A percentile compares a stretch with the other conserved stretches of the same genome.
Evolutionary conservation across 139 green algal genomes (phyloP).

Genomic region (Gonium pectorale): DNA sequence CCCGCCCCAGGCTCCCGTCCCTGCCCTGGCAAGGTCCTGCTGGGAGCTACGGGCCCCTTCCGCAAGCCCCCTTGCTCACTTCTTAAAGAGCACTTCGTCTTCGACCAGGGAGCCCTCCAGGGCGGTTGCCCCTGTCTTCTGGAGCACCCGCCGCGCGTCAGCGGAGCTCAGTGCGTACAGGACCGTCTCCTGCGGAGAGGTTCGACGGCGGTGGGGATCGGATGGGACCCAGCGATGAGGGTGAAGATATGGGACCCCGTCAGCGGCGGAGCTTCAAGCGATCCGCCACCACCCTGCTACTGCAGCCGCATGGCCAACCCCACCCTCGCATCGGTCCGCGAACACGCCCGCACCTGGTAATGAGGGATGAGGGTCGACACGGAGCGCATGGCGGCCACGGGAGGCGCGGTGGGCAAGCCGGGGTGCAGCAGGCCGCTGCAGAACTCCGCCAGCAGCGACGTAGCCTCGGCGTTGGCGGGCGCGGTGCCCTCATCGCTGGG

Average conservation of each 20-base stretch:
- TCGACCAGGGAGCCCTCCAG: slow-evolving; percentile 29
- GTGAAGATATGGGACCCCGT: no score
- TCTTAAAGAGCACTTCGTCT: slow-evolving; percentile 42
- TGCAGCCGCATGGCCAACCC: no score
- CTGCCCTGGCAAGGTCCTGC: no score
- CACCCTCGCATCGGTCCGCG: no score
- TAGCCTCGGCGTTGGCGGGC: slow-evolving; percentile 71
- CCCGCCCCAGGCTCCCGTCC: no score
- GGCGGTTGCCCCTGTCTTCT: not conserved
- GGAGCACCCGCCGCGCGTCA: slow-evolving; percentile 34
- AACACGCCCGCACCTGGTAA: slow-evolving; percentile 60
- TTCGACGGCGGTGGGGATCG: no score
- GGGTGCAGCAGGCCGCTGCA: slow-evolving; percentile 74
- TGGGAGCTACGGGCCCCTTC: no score
- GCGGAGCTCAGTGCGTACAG: slow-evolving; percentile 41
- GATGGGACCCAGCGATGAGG: no score
- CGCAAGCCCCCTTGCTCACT: no score
- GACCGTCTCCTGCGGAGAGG: slow-evolving; percentile 43
- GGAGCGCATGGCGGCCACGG: slow-evolving; percentile 70
- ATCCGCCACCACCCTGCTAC: no score
- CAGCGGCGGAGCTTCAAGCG: no score
- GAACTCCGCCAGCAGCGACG: slow-evolving; percentile 76
- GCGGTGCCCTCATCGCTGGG: slow-evolving; percentile 44
- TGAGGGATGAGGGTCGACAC: slow-evolving; percentile 78
- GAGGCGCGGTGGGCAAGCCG: slow-evolving; percentile 60